Base-by-base conservation (phyloP, 352 stramenopile genomes). In the Phytophthora foliorum region DNA sequence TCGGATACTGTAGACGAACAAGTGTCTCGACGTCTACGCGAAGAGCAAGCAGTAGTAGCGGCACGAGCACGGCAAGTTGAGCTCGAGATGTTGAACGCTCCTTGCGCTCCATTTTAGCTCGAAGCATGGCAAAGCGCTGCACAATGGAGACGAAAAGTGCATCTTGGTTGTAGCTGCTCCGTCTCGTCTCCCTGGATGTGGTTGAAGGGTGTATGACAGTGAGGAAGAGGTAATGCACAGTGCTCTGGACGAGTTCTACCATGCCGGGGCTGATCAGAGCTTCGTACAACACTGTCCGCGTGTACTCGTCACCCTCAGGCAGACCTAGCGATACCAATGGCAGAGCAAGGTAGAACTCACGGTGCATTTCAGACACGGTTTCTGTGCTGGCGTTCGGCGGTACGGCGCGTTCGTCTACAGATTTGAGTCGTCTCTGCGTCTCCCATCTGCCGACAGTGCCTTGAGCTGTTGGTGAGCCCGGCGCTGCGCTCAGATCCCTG, bases 21-120 rank as follows among this genome's bases (percentile, higher is more conserved):
- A 91, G 62, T 16, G 84, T 90, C 44, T 91, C 82, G 9, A 91
- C 49, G 13, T 79, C 71, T 2, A 94, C 77, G 13, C 86, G 84
- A 17, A 92, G 75, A 21, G 73, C 82, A 0, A 94, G 69, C 16
- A 94, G 57, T 6, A 88, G 39, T 10, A 94, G 63, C 3, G 84
- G 81, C 10, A 93, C 39, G 25, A 80, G 77, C 2, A 89, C 58
- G 16, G 67, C 34, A 4, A 83, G 27, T 3, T 74, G 57, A 6
- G 52, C 24, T 39, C 56, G 55, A 27, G 45, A 4, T 2, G 41
- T 32, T 11, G 21, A 49, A 4, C 55, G 67, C 38, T 75, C 57
- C 4, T 66, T 52, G 29, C 38, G 67, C 42, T 74, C 58, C 36
- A 73, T 62, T 51, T 55, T 75, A 25, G 41, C 31, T 19, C 72